phyloP scores from a whole-genome alignment of 2,329 filamentous ascomycete genomes.

The Calonectria hawksworthii region DNA sequence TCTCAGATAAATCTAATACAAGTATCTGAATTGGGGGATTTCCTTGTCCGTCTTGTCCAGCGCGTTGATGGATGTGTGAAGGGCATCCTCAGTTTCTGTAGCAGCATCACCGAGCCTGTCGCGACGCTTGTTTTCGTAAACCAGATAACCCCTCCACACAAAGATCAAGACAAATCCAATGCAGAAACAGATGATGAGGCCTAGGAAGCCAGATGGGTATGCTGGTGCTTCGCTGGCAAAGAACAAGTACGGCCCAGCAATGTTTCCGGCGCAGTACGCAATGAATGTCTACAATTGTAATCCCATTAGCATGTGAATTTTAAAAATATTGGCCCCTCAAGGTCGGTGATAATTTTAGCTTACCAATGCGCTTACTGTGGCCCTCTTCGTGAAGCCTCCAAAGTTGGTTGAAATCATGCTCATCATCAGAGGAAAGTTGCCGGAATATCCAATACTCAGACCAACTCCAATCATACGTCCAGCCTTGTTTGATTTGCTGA shows the following conservation, averaged over 20 bases:
- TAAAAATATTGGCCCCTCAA: not conserved
- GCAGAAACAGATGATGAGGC: conserved; percentile 8
- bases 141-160: not conserved
- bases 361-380: conserved; percentile 12
- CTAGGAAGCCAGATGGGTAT: conserved; percentile 9
- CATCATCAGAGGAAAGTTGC: conserved; percentile 26
- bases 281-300: not conserved
- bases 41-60: conserved; percentile 24
- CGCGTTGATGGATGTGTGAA: not conserved
- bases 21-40: conserved; percentile 16
- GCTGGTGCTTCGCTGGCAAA: conserved; percentile 1
- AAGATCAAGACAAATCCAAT: not conserved
- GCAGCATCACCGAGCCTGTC: not conserved
- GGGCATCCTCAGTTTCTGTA: not conserved
- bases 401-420: conserved; percentile 27
- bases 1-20: not conserved
- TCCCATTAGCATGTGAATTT: not conserved
- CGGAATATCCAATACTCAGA: conserved; percentile 9
- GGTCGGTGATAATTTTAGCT: not conserved
- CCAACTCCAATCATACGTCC: conserved; percentile 7
- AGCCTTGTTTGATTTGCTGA: not conserved
- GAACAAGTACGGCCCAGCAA: conserved; percentile 7
- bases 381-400: conserved; percentile 27
- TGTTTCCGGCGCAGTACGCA: conserved; percentile 9
- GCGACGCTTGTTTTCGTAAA: conserved; percentile 12